A percentile compares a stretch with the other conserved stretches of the same genome.
phyloP scores from a whole-genome alignment of 805 yeast genomes.

The Metschnikowia picachoensis region DNA sequence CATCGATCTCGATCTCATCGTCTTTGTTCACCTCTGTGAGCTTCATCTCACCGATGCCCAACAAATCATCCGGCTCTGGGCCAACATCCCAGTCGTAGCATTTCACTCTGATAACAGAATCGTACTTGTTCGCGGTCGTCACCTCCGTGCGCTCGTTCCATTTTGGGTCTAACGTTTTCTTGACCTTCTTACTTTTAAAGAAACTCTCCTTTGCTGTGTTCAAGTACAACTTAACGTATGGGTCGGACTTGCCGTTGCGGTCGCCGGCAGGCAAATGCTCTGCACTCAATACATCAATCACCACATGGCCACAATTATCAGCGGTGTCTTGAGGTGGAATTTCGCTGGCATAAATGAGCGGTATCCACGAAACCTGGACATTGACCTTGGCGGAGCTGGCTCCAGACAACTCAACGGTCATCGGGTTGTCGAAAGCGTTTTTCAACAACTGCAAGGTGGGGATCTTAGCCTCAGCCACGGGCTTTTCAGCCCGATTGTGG shows the following conservation, averaged over 20 bases:
- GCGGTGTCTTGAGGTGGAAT: conserved; percentile 74
- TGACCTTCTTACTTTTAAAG: conserved; percentile 72
- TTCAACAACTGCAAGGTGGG: conserved; percentile 65
- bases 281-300: conserved; percentile 60
- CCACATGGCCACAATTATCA: conserved; percentile 68
- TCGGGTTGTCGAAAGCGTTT: conserved; percentile 61
- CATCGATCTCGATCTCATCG: conserved; percentile 41
- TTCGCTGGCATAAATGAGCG: conserved; percentile 50
- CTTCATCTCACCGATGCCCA: conserved; percentile 62
- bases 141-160: conserved; percentile 73
- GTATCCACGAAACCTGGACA: conserved; percentile 73
- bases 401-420: conserved; percentile 53
- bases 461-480: conserved; percentile 58
- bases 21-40: conserved; percentile 48
- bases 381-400: conserved; percentile 49
- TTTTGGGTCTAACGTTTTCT: conserved; percentile 85
- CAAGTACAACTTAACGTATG: conserved; percentile 67
- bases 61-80: conserved; percentile 74
- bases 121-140: conserved; percentile 57
- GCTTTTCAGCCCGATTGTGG: conserved; percentile 52
- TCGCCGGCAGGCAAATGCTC: conserved; percentile 79
- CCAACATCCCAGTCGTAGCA: conserved; percentile 94
- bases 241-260: conserved; percentile 89
- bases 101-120: conserved; percentile 52
- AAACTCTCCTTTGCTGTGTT: conserved; percentile 57